Percentiles rank a stretch among this genome's conserved stretches.
phyloP scores from a whole-genome alignment of 2,329 filamentous ascomycete species.

The Ceratocystis colombiana region DNA sequence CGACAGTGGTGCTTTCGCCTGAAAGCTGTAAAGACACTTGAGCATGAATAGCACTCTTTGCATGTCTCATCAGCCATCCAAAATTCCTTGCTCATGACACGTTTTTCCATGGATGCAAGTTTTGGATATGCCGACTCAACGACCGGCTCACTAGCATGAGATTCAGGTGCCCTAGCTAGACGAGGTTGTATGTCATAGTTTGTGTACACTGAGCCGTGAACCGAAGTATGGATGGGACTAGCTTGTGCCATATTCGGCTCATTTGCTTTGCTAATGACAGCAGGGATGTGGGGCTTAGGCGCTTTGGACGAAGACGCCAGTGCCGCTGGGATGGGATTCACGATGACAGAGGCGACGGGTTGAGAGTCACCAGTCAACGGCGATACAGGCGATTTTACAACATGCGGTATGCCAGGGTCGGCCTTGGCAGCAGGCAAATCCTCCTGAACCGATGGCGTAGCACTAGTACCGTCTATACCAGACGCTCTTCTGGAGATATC shows the following conservation, averaged over 20 bases:
- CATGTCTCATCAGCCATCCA: slow-evolving; percentile 99
- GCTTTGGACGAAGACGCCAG: slow-evolving; percentile 34
- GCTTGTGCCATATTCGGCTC: slow-evolving; percentile 48
- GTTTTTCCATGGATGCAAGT: slow-evolving; percentile 65
- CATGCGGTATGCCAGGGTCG: slow-evolving; percentile 26
- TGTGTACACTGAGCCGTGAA: slow-evolving; percentile 49
- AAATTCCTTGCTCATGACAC: slow-evolving; percentile 86
- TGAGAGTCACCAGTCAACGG: slow-evolving; percentile 27
- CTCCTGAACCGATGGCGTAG: not conserved
- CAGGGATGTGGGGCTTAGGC: slow-evolving; percentile 38
- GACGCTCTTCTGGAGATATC: slow-evolving; percentile 14
- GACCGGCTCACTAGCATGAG: slow-evolving; percentile 43
- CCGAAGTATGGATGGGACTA: slow-evolving; percentile 46
- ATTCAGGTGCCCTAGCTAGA: slow-evolving; percentile 44
- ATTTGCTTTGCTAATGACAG: slow-evolving; percentile 44
- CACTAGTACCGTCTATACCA: slow-evolving; percentile 1
- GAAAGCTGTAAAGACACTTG: slow-evolving; percentile 83
- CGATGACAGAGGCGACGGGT: slow-evolving; percentile 1
- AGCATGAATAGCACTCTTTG: slow-evolving; percentile 92
- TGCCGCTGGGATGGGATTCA: slow-evolving; percentile 23
- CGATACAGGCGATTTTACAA: slow-evolving; percentile 34
- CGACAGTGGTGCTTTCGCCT: slow-evolving; percentile 94
- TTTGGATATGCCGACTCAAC: slow-evolving; percentile 51
- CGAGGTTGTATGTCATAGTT: slow-evolving; percentile 40
- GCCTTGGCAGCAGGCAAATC: not conserved